Evolutionary conservation across 371 early-diverging fungal genomes (phyloP).

Genomic region (Rhizopus sp.): DNA sequence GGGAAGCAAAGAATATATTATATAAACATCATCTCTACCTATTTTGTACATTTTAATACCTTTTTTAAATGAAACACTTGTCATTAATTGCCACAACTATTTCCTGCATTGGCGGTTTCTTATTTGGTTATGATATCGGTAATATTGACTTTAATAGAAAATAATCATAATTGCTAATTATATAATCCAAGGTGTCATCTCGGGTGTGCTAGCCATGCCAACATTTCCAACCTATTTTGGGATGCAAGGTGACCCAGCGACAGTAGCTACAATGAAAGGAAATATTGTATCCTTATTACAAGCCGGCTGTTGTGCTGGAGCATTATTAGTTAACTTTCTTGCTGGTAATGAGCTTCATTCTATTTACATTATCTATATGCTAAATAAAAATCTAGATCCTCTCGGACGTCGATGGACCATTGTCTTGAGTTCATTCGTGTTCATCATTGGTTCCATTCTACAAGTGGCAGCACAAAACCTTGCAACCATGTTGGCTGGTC

Average conservation of each 20-base stretch:
- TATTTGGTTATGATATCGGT: constrained; percentile 54
- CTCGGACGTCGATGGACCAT: constrained; percentile 45
- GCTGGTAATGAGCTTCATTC: constrained; percentile 30
- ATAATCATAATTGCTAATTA: not conserved
- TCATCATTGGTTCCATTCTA: constrained; percentile 38
- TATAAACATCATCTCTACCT: not conserved
- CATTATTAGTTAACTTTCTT: constrained; percentile 40
- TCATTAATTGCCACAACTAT: constrained; percentile 42
- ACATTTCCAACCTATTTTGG: constrained; percentile 44
- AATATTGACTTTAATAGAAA: constrained; percentile 4
- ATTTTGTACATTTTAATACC: not conserved
- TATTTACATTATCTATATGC: not conserved
- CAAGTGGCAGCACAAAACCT: constrained; percentile 44
- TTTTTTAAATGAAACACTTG: constrained; percentile 35
- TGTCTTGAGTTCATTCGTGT: constrained; percentile 32
- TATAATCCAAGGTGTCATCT: constrained; percentile 22
- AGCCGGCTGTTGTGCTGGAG: constrained; percentile 49
- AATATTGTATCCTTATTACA: constrained; percentile 45
- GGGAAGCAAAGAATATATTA: not conserved
- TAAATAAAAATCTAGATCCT: constrained; percentile 26
- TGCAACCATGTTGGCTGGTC: constrained; percentile 42
- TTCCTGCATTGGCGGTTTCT: constrained; percentile 49
- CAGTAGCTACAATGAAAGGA: constrained; percentile 38
- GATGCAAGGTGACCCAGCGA: constrained; percentile 23
- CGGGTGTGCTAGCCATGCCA: constrained; percentile 50